Evolutionary conservation across 345 rosid genomes (phyloP), one percentile per base, ranked within the genome.

Genomic region (Triadica sebifera): DNA sequence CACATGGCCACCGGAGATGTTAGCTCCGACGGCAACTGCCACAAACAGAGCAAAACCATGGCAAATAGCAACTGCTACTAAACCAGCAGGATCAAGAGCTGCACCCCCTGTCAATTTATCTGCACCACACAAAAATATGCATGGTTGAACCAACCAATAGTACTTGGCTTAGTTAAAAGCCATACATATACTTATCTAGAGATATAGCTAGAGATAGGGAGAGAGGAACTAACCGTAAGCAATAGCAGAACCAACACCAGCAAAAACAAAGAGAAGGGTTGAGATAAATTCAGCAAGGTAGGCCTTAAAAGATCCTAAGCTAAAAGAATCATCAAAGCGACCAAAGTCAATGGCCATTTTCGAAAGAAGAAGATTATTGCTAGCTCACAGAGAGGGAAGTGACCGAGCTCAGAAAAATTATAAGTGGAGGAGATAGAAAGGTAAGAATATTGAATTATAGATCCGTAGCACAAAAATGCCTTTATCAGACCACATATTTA

Each of bases 1-100:
- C 37, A 94, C 98, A 71, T 94, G 98, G 34, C 98, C 97, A 45
- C 97, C 97, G 9, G 97, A 92, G 85, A 92, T 92, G 85, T 94
- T 94, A 60, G 98, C 97, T 17, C 91, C 94, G 0, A 94, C 80
- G 11, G 98, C 71, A 0, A 92, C 97, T 0, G 96, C 94, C n/a
- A 94, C 98, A 70, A 94, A 94, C 67, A 94, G 93, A 19, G 96
- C 96, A 55, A 94, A 92, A 22, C 92, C 97, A 76, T 94, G 98
- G 85, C 93, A 89, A 22, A 94, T 59, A 19, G 98, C 96, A 12
- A 94, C 73, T 12, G 96, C 97, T 57, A 94, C 97, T 12, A 94
- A 86, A 43, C 97, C 98, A 5, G 91, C 75, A 0, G 97, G 91
- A 78, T 92, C 97, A 69, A 94, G 97, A 39, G 96, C 91, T 4